Percentiles rank a stretch among this genome's conserved stretches.
Conservation (phyloP, 331 rosid genomes). For the Quercus phellos region DNA sequence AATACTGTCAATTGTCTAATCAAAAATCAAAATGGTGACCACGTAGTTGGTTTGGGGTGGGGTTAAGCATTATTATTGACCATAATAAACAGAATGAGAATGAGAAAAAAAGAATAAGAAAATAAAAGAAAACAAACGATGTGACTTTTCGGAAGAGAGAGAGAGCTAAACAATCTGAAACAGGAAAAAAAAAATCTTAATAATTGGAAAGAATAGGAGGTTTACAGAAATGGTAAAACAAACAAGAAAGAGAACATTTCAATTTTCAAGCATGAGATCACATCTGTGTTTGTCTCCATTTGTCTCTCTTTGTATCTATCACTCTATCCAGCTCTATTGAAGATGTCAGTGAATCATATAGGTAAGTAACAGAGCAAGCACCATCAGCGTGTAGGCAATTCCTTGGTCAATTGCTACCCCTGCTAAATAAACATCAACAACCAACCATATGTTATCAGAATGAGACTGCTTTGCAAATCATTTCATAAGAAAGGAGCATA, state of each 20-base stretch:
- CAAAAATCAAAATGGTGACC: background rate
- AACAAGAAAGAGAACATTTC: too few species aligned
- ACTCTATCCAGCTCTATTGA: background rate
- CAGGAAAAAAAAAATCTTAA: conserved; percentile 9
- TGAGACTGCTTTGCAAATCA: background rate
- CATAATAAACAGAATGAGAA: background rate
- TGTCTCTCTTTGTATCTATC: background rate
- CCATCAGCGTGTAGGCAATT: background rate
- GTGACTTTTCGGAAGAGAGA: background rate
- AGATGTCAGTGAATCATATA: background rate
- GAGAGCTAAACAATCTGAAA: conserved; percentile 15
- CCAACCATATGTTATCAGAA: background rate
- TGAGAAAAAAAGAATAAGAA: background rate
- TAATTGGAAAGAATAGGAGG: too few species aligned
- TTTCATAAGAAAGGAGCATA: background rate
- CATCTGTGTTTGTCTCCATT: too few species aligned
- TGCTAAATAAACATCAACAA: background rate
- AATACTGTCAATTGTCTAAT: background rate
- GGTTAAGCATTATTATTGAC: background rate
- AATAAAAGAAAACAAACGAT: background rate
- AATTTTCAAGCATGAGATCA: too few species aligned
- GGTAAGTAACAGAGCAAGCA: conserved; percentile 4
- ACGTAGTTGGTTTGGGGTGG: background rate
- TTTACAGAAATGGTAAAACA: too few species aligned
- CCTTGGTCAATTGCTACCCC: conserved; percentile 2